Base-by-base conservation (phyloP, 371 early-diverging fungal genomes). In the Rhizomucor pusillus region DNA sequence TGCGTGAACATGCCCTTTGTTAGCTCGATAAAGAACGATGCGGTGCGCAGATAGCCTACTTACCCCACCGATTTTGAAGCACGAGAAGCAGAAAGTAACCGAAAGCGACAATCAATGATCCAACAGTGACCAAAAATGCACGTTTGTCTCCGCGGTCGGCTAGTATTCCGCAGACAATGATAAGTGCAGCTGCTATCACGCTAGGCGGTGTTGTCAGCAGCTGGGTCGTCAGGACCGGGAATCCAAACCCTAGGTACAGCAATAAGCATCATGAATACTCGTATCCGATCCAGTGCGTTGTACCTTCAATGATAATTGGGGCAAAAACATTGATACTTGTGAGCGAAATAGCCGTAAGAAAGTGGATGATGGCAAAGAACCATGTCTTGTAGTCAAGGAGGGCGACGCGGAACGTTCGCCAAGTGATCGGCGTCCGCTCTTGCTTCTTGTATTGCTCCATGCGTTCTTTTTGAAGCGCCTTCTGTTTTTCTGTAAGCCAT, bases 191-290 rank as follows among this genome's bases (percentile, higher is more conserved):
- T 23, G 56, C 56, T 6, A 62, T 37, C 2, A 67, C 56, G 40
- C 55, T 54, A 16, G 75, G 75, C 19, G 75, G 72, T 0, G 75
- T 67, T 11, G 72, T 65, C 19, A 75, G 46, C 12, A 75, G 41
- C n/a, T 75, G 72, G 10, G 75, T 57, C 10, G 53, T 62, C n/a
- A 62, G 43, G 1, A 57, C 59, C 7, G 70, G 55, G 41, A 65
- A 70, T 3, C 66, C 71, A 59, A 70, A 67, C 0, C 67, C 67
- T 66, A 16, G 35, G 40, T 41, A 1, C 2, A 24, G 5, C 9
- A 37, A n/a, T n/a, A n/a, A n/a, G n/a, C n/a, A n/a, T n/a, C n/a
- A n/a, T n/a, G n/a, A n/a, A n/a, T n/a, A n/a, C n/a, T n/a, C n/a
- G n/a, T n/a, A n/a, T n/a, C n/a, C n/a, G 20, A 20, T 11, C 10